phyloP scores from a whole-genome alignment of 176 grass and related monocot species.

The Rhipidocladum racemiflorum region DNA sequence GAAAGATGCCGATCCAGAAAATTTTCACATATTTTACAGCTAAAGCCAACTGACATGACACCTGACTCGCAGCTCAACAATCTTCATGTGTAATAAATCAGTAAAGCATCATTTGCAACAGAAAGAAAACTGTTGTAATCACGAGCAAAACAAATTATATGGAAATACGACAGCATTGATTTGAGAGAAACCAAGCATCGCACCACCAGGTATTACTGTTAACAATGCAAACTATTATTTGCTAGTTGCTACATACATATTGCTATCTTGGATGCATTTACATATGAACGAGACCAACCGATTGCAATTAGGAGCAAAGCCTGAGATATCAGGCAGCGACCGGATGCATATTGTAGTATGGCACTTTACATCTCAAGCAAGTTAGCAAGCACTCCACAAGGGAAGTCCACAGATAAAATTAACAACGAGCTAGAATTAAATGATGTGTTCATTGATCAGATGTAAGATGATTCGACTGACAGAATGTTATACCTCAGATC shows the following conservation, averaged over 20 bases:
- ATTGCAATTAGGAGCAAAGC: neutral
- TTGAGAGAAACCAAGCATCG: neutral
- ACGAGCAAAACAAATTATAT: neutral
- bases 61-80: slow-evolving; percentile 1
- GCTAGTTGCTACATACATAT: neutral
- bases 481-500: slow-evolving; percentile 47
- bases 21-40: slow-evolving; percentile 14
- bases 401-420: neutral
- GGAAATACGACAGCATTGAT: neutral
- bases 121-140: neutral
- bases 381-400: neutral
- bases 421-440: neutral
- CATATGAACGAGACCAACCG: neutral
- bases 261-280: neutral
- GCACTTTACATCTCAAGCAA: neutral
- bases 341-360: neutral
- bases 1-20: neutral
- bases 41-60: slow-evolving; percentile 8
- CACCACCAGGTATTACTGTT: neutral
- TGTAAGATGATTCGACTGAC: neutral
- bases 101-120: neutral
- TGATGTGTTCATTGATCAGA: neutral
- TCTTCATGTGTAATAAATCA: slow-evolving; percentile 8
- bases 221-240: neutral
- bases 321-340: neutral